A percentile compares a stretch with the other conserved stretches of the same genome.
Conservation (phyloP, 2,329 filamentous ascomycete species). For the Claviceps pazoutovae region DNA sequence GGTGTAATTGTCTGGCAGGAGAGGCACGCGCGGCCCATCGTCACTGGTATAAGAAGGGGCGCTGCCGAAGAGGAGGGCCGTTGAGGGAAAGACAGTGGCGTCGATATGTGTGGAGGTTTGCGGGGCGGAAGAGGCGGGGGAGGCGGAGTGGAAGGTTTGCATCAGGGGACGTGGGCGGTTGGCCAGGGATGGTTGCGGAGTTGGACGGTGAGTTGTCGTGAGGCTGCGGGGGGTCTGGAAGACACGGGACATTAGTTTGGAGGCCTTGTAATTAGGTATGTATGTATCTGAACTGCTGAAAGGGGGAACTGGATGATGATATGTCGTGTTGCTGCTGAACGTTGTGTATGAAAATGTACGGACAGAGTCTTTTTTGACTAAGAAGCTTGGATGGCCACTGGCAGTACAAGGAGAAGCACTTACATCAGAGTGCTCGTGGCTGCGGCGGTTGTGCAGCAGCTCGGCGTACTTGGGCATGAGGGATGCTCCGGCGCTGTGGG, state of each 20-base stretch:
- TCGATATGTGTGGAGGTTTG: slow-evolving; percentile 32
- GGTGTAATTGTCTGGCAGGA: slow-evolving; percentile 45
- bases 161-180: slow-evolving; percentile 41
- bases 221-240: slow-evolving; percentile 25
- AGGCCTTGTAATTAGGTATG: no score
- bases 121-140: slow-evolving; percentile 31
- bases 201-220: slow-evolving; percentile 34
- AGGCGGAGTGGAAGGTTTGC: slow-evolving; percentile 46
- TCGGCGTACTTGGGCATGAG: slow-evolving; percentile 36
- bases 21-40: slow-evolving; percentile 36
- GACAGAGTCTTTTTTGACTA: no score
- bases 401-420: slow-evolving; percentile 8
- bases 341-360: no score
- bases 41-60: slow-evolving; percentile 18
- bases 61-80: slow-evolving; percentile 18
- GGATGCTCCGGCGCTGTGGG: slow-evolving; percentile 23
- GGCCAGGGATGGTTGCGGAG: slow-evolving; percentile 28
- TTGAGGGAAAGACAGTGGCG: slow-evolving; percentile 37
- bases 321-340: no score
- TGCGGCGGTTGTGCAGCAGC: slow-evolving; percentile 24
- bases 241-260: not conserved
- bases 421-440: slow-evolving; percentile 26
- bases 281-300: no score
- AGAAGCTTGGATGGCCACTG: no score
- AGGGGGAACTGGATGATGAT: no score